These are phyloP conservation scores for Kwoniella mangroviensis DNA, from an alignment of 768 basidiomycete species.

Conservation along the genomic window DNA sequence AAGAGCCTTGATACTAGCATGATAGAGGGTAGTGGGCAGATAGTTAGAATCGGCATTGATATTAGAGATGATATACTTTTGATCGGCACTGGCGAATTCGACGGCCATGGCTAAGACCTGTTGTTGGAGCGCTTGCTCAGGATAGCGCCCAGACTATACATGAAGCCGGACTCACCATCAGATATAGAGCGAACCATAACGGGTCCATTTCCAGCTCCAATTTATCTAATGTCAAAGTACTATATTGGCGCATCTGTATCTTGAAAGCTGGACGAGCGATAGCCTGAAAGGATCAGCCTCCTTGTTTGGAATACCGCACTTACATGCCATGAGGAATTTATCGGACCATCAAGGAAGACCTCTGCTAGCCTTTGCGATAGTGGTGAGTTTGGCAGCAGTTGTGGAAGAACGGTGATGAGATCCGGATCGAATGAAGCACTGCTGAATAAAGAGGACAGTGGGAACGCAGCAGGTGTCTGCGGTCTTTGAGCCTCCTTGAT, in stretches of 20 bases:
- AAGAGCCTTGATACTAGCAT: constrained; percentile 22
- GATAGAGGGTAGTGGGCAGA: constrained; percentile 13
- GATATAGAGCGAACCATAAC: constrained; percentile 26
- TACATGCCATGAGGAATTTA: constrained; percentile 21
- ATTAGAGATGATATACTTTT: background rate
- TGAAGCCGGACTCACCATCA: constrained; percentile 21
- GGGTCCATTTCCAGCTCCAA: constrained; percentile 8
- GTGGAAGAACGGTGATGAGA: constrained; percentile 10
- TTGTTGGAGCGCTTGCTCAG: background rate
- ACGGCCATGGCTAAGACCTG: constrained; percentile 22
- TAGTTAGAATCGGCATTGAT: background rate
- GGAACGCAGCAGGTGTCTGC: background rate
- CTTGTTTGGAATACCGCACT: background rate
- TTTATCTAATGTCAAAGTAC: background rate
- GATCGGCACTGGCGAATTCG: constrained; percentile 7
- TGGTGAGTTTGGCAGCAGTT: constrained; percentile 11
- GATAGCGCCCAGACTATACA: background rate
- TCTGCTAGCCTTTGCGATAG: background rate
- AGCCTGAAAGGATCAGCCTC: constrained; percentile 10
- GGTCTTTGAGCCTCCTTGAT: background rate
- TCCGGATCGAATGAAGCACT: background rate
- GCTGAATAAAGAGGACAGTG: constrained; percentile 1
- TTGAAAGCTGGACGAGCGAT: constrained; percentile 3
- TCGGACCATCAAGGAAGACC: constrained; percentile 17
- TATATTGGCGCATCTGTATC: background rate